Conservation (phyloP, 495 filamentous ascomycete species). For the Penicillium dipodomyicola region DNA sequence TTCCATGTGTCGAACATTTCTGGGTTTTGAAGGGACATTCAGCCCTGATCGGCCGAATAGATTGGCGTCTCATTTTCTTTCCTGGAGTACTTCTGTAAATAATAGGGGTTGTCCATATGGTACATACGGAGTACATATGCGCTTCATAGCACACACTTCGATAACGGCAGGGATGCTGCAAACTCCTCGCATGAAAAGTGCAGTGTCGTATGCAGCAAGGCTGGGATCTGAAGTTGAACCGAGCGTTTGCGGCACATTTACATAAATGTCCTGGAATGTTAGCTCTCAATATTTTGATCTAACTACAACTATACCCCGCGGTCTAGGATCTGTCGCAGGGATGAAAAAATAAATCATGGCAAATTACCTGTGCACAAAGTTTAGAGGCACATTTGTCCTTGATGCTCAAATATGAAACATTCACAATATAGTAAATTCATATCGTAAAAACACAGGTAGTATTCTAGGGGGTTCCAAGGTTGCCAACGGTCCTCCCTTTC, state of each 20-base stretch:
- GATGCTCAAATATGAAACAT: not conserved
- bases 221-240: conserved; percentile 25
- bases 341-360: conserved; percentile 5
- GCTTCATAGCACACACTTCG: conserved; percentile 8
- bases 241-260: conserved; percentile 20
- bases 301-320: conserved; percentile 17
- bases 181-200: conserved; percentile 26
- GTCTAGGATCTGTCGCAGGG: conserved; percentile 14
- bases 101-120: not conserved
- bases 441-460: not conserved
- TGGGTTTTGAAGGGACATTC: conserved; percentile 7
- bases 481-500: not conserved
- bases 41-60: not conserved
- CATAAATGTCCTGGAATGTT: conserved; percentile 19
- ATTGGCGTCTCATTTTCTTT: not conserved
- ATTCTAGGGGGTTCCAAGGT: not conserved
- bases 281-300: not conserved
- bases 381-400: not conserved
- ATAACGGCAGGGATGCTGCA: conserved; percentile 23
- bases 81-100: not conserved
- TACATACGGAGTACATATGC: conserved; percentile 10
- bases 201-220: conserved; percentile 18
- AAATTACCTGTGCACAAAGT: not conserved
- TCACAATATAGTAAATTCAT: not conserved
- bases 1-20: conserved; percentile 21